Percentiles rank a stretch among this genome's conserved stretches.
Evolutionary conservation across 805 yeast genomes (phyloP).

Genomic region (Monosporozyma solicola): DNA sequence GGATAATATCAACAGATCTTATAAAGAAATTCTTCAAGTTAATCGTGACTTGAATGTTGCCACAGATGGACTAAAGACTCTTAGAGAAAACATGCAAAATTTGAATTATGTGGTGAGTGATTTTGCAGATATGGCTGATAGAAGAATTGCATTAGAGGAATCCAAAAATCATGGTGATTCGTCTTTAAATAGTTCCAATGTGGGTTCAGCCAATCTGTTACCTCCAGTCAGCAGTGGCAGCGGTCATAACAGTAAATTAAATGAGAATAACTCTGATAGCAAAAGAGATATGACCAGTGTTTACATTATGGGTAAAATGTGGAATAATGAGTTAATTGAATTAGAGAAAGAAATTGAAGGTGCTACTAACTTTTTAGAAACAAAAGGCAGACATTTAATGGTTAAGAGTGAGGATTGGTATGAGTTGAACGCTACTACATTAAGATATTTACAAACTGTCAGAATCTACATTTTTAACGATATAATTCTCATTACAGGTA

Average conservation of each 20-base stretch:
- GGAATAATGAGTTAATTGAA: conserved; percentile 65
- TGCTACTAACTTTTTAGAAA: conserved; percentile 31
- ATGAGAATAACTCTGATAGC: neutral
- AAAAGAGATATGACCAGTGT: conserved; percentile 58
- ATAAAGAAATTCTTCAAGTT: conserved; percentile 49
- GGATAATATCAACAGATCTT: conserved; percentile 50
- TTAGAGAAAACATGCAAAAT: conserved; percentile 53
- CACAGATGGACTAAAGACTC: conserved; percentile 49
- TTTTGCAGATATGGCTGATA: conserved; percentile 53
- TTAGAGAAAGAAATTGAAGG: conserved; percentile 82
- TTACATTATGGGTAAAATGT: conserved; percentile 63
- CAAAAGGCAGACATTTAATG: conserved; percentile 61
- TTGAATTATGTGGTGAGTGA: conserved; percentile 51
- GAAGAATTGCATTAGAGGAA: conserved; percentile 41
- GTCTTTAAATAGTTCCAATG: neutral
- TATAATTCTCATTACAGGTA: conserved; percentile 62
- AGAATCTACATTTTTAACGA: conserved; percentile 76
- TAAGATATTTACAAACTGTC: conserved; percentile 68
- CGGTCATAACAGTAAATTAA: conserved; percentile 2
- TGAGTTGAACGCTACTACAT: conserved; percentile 76
- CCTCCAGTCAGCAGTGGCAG: conserved; percentile 13
- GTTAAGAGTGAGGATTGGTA: conserved; percentile 79
- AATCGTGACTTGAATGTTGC: conserved; percentile 55
- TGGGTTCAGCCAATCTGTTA: conserved; percentile 4
- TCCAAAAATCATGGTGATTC: conserved; percentile 11